Percentiles rank a stretch among this genome's conserved stretches.
These are phyloP conservation scores for Daldinia caldariorum DNA, from an alignment of 495 filamentous ascomycete genomes.

Conservation along the genomic window DNA sequence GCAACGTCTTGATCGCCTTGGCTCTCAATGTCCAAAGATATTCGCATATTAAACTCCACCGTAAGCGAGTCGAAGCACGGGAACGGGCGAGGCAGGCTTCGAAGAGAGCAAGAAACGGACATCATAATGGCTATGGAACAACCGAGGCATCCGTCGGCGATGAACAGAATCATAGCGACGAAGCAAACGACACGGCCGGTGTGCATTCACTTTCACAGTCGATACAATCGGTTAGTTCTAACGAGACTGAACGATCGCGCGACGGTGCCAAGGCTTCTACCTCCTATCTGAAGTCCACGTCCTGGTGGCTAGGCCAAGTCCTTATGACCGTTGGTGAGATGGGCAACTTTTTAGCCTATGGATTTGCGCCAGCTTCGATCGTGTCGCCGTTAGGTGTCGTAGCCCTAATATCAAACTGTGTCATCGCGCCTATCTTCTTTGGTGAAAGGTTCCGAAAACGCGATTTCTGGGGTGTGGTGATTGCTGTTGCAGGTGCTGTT, in stretches of 20 bases:
- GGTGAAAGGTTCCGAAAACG: constrained; percentile 86
- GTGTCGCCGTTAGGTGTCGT: constrained; percentile 97
- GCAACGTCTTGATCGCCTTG: constrained; percentile 92
- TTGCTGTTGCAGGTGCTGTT: constrained; percentile 88
- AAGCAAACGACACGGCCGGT: constrained; percentile 52
- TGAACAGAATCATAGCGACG: constrained; percentile 42
- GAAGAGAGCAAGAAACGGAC: constrained; percentile 48
- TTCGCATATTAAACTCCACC: constrained; percentile 81
- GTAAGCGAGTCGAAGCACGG: constrained; percentile 49
- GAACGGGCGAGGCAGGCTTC: constrained; percentile 64
- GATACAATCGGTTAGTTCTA: constrained; percentile 55
- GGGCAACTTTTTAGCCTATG: constrained; percentile 97
- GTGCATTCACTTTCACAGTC: constrained; percentile 61
- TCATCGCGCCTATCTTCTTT: constrained; percentile 92
- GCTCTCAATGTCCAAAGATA: constrained; percentile 97
- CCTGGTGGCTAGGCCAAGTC: constrained; percentile 93
- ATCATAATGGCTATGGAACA: constrained; percentile 45
- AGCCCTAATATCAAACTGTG: constrained; percentile 92
- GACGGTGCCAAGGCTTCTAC: constrained; percentile 51
- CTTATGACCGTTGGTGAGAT: constrained; percentile 93
- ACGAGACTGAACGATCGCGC: constrained; percentile 49
- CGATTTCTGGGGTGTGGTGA: constrained; percentile 88
- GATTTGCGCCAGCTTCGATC: constrained; percentile 97
- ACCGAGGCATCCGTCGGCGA: constrained; percentile 33
- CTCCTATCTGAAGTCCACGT: constrained; percentile 84